A percentile compares a stretch with the other conserved stretches of the same genome.
Conservation (phyloP, 495 filamentous ascomycete genomes). For the Lasiosphaeria miniovina region DNA sequence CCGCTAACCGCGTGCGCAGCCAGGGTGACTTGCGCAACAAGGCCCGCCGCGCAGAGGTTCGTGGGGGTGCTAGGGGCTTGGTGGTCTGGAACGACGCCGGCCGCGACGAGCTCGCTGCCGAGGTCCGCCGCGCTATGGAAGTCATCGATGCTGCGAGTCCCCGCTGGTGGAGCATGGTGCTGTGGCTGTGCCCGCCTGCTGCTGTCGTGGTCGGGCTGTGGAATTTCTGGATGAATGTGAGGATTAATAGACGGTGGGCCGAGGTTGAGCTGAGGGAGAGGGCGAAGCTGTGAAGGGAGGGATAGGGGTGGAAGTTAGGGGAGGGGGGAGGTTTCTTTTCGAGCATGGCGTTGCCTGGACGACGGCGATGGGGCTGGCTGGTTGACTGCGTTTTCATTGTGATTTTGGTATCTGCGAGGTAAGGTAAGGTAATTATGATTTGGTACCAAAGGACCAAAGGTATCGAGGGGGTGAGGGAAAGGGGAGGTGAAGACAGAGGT, state of each 20-base stretch:
- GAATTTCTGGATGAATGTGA: slow-evolving; percentile 65
- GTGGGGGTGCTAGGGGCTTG: slow-evolving; percentile 58
- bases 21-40: slow-evolving; percentile 84
- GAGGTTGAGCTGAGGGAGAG: slow-evolving; percentile 61
- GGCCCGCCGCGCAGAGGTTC: slow-evolving; percentile 63
- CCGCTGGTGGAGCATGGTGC: slow-evolving; percentile 74
- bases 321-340: not conserved
- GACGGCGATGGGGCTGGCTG: not conserved
- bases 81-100: slow-evolving; percentile 86
- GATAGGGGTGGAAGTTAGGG: not conserved
- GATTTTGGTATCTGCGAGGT: too few relatives aligned
- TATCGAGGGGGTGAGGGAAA: too few relatives aligned
- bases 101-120: slow-evolving; percentile 59
- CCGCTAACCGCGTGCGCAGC: slow-evolving; percentile 72
- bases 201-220: slow-evolving; percentile 61
- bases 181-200: slow-evolving; percentile 69
- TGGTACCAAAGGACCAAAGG: too few relatives aligned
- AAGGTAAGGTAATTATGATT: too few relatives aligned
- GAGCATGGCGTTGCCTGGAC: not conserved
- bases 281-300: slow-evolving; percentile 59
- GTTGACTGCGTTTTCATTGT: too few relatives aligned
- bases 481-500: too few relatives aligned
- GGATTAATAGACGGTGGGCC: slow-evolving; percentile 66
- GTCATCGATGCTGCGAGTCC: slow-evolving; percentile 63
- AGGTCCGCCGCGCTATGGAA: slow-evolving; percentile 60